A percentile compares a stretch with the other conserved stretches of the same genome.
These are phyloP conservation scores for Dryas drummondii DNA, from an alignment of 306 rosid species.

Conservation along the genomic window DNA sequence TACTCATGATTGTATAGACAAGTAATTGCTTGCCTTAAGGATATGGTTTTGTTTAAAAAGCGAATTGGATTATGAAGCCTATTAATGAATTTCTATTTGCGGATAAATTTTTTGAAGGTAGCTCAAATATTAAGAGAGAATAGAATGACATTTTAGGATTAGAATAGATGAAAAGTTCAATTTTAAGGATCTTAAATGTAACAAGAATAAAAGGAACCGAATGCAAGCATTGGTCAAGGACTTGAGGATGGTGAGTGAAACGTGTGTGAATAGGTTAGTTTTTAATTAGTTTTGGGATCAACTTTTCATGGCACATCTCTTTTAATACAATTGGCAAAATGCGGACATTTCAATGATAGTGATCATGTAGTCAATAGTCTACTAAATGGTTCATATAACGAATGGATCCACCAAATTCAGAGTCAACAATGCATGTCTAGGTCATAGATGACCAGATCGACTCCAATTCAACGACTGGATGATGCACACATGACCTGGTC, in stretches of 20 bases:
- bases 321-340: not conserved
- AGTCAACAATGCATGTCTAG: not conserved
- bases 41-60: too few species aligned
- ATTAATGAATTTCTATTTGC: too few species aligned
- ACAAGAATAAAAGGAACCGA: too few species aligned
- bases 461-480: not conserved
- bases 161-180: too few species aligned
- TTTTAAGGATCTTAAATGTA: too few species aligned
- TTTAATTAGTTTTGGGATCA: conserved; percentile 5
- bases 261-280: not conserved
- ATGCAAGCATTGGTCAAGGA: too few species aligned
- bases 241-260: not conserved
- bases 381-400: not conserved
- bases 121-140: too few species aligned
- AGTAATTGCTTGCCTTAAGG: too few species aligned
- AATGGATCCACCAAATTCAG: not conserved
- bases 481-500: not conserved
- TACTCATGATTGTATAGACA: too few species aligned
- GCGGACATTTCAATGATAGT: not conserved
- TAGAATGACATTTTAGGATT: too few species aligned
- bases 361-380: not conserved
- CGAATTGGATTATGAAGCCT: too few species aligned
- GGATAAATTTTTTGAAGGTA: too few species aligned
- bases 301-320: not conserved
- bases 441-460: not conserved